phyloP scores from a whole-genome alignment of 495 filamentous ascomycete species.

The Halenospora varia region DNA sequence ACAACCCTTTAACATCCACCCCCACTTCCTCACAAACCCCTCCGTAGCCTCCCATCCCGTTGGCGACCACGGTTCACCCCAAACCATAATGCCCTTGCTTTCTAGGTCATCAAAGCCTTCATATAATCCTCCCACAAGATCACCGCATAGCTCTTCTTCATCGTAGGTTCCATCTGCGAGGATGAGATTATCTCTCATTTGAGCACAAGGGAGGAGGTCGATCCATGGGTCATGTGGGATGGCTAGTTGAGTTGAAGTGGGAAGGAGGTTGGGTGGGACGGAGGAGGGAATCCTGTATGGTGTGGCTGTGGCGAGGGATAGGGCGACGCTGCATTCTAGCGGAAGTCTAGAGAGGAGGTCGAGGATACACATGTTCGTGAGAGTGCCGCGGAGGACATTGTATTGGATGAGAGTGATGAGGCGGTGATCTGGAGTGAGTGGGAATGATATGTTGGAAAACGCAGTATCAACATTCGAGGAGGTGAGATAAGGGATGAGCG shows the following conservation, averaged over 20 bases:
- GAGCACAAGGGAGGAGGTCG: conserved; percentile 28
- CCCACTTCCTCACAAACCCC: too few relatives aligned
- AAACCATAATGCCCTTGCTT: too few relatives aligned
- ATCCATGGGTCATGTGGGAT: conserved; percentile 31
- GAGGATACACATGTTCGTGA: conserved; percentile 31
- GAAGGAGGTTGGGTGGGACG: conserved; percentile 20
- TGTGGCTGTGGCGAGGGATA: background rate
- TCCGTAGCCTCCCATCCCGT: too few relatives aligned
- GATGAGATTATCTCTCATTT: conserved; percentile 29
- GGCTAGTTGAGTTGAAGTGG: conserved; percentile 18
- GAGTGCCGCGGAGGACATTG: conserved; percentile 31
- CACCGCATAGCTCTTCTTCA: conserved; percentile 41
- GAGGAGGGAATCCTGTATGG: background rate
- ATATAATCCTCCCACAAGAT: conserved; percentile 44
- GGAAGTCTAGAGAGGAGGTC: conserved; percentile 23
- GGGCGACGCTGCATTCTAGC: conserved; percentile 19
- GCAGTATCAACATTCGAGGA: background rate
- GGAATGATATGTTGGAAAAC: conserved; percentile 25
- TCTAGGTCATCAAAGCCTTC: conserved; percentile 12
- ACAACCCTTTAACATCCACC: too few relatives aligned
- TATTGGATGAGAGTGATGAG: conserved; percentile 33
- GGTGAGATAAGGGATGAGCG: conserved; percentile 26
- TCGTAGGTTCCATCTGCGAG: conserved; percentile 33
- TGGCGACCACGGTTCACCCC: too few relatives aligned
- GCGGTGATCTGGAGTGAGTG: conserved; percentile 31